Conservation (phyloP, 176 grass and related monocot species). For the Hordeum vulgare region DNA sequence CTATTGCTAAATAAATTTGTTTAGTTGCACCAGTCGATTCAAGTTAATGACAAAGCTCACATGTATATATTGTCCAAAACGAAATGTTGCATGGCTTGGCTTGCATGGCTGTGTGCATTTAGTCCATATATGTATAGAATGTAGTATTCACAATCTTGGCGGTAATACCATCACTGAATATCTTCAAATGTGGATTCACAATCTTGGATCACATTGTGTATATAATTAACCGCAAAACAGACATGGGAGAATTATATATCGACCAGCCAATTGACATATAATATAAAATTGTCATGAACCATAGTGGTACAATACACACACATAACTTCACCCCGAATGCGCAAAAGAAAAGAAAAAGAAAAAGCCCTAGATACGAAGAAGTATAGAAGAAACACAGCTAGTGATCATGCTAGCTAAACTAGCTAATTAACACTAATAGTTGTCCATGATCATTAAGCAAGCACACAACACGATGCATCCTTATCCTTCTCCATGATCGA, state of each 20-base stretch:
- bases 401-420: slow-evolving; percentile 36
- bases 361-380: neutral
- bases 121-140: neutral
- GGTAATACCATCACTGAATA: neutral
- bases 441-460: slow-evolving; percentile 28
- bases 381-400: neutral
- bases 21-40: neutral
- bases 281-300: slow-evolving; percentile 22
- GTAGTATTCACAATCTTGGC: neutral
- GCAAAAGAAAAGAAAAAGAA: slow-evolving; percentile 18
- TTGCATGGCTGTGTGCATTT: neutral
- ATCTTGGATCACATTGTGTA: neutral
- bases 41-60: neutral
- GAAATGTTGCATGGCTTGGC: neutral
- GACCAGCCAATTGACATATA: slow-evolving; percentile 11
- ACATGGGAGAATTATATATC: neutral
- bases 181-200: neutral
- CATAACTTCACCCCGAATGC: slow-evolving; percentile 24
- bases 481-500: neutral
- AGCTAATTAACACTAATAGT: slow-evolving; percentile 10
- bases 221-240: neutral
- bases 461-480: slow-evolving; percentile 5
- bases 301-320: slow-evolving; percentile 30
- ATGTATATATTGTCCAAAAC: neutral
- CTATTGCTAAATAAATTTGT: neutral